Conservation (phyloP, 176 grass and related monocot species). For the Rhipidocladum racemiflorum region DNA sequence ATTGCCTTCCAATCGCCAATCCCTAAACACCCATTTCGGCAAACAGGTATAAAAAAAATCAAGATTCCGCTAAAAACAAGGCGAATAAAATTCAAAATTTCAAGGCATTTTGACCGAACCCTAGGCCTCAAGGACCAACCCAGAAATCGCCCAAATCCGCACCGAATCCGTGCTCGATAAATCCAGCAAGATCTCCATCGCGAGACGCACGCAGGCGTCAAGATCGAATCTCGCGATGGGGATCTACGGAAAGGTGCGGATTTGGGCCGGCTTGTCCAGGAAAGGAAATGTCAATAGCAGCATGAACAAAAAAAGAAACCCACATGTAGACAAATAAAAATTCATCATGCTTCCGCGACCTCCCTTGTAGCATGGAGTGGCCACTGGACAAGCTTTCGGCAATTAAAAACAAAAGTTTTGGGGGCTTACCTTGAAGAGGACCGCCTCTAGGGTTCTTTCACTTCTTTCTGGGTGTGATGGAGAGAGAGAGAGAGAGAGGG, state of each 20-base stretch:
- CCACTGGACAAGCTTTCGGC: neutral
- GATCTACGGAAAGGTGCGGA: slow-evolving; percentile 12
- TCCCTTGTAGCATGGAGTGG: slow-evolving; percentile 13
- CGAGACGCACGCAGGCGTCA: neutral
- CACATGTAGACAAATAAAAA: slow-evolving; percentile 13
- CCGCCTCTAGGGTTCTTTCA: slow-evolving; percentile 46
- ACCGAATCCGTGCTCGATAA: neutral
- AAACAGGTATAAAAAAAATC: slow-evolving; percentile 22
- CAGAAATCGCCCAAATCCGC: neutral
- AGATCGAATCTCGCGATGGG: neutral
- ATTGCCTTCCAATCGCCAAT: slow-evolving; percentile 24
- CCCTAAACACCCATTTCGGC: slow-evolving; percentile 7
- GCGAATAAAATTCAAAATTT: neutral
- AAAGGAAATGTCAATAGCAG: slow-evolving; percentile 14
- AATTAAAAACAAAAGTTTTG: slow-evolving; percentile 24
- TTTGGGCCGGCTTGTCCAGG: neutral
- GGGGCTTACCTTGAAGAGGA: slow-evolving; percentile 47
- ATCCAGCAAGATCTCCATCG: slow-evolving; percentile 10
- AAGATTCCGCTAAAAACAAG: neutral
- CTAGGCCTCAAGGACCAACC: slow-evolving; percentile 26
- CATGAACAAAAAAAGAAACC: neutral
- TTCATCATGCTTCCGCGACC: neutral
- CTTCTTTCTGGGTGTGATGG: slow-evolving; percentile 33
- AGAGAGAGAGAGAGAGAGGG: slow-evolving; percentile 26
- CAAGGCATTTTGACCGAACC: slow-evolving; percentile 29